These are phyloP conservation scores for Isatis tinctoria DNA, from an alignment of 345 rosid genomes.

Conservation along the genomic window DNA sequence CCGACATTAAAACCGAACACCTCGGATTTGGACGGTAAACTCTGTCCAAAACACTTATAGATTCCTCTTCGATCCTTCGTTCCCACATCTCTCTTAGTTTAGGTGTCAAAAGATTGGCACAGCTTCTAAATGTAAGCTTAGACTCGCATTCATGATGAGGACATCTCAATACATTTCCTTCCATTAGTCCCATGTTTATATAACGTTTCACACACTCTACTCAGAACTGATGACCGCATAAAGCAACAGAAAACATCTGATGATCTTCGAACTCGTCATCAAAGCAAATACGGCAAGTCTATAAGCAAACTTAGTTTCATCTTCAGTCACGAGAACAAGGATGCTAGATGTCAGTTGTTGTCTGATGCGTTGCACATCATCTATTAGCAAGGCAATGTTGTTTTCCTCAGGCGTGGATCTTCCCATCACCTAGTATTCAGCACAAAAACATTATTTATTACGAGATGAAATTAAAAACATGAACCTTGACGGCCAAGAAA, in stretches of 20 bases:
- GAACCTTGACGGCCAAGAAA: neutral
- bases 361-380: neutral
- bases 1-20: too few relatives aligned
- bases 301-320: neutral
- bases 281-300: too few relatives aligned
- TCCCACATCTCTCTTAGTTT: neutral
- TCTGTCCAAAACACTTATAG: neutral
- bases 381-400: too few relatives aligned
- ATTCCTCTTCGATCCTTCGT: neutral
- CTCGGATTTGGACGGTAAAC: neutral
- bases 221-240: constrained; percentile 58
- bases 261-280: constrained; percentile 20
- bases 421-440: neutral
- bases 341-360: neutral
- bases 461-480: too few relatives aligned
- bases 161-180: constrained; percentile 40
- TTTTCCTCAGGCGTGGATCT: neutral
- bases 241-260: constrained; percentile 47
- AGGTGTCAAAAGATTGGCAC: neutral
- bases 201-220: constrained; percentile 57
- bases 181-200: constrained; percentile 41
- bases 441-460: neutral
- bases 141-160: neutral
- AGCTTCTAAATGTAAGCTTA: neutral
- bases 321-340: neutral